Percentiles rank a stretch among this genome's conserved stretches.
Conservation (phyloP, 345 rosid genomes). For the Diplotaxis tenuifolia region DNA sequence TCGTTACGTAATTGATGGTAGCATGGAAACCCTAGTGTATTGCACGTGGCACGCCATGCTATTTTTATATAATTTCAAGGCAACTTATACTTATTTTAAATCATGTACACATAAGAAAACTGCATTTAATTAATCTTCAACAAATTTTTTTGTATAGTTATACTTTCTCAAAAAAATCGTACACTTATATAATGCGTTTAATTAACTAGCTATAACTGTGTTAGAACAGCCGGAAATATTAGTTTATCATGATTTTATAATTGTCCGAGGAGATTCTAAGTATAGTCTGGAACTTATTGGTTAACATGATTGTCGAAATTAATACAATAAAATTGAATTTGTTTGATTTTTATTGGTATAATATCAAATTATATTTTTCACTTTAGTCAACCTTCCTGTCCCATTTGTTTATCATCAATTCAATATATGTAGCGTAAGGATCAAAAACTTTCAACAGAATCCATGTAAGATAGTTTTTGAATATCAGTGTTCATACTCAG, state of each 20-base stretch:
- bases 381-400: not conserved
- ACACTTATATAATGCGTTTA: not conserved
- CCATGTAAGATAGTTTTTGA: conserved; percentile 12
- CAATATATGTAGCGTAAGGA: conserved; percentile 7
- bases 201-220: not conserved
- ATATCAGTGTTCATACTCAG: conserved; percentile 18
- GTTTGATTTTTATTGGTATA: not conserved
- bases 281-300: not conserved
- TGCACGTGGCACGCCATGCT: conserved; percentile 40
- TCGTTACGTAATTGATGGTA: conserved; percentile 35
- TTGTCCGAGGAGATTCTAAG: not conserved
- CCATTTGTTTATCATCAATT: not conserved
- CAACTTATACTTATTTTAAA: not conserved
- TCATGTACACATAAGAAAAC: not conserved
- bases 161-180: not conserved
- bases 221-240: not conserved
- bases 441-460: not conserved
- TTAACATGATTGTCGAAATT: not conserved
- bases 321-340: not conserved
- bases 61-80: conserved; percentile 25
- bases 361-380: not conserved
- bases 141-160: not conserved
- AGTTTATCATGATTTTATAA: not conserved
- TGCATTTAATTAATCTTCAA: not conserved
- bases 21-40: conserved; percentile 39